A percentile compares a stretch with the other conserved stretches of the same genome.
Conservation (phyloP, 345 rosid genomes). For the Geranium rotundifolium region DNA sequence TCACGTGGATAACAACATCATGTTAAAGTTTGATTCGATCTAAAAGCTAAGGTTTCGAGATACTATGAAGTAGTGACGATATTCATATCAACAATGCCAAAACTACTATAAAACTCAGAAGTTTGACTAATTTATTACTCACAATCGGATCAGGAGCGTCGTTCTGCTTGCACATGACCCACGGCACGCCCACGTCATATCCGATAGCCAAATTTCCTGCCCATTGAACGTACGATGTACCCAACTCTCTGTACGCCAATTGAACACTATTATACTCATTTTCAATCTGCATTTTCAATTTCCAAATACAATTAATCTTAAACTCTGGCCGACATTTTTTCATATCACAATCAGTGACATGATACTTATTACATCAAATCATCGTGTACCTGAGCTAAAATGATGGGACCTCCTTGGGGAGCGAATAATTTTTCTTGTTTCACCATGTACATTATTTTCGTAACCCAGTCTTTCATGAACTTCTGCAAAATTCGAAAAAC, state of each 20-base stretch:
- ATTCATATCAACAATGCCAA: too few relatives aligned
- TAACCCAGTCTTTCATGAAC: conserved; percentile 27
- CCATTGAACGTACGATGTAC: conserved; percentile 38
- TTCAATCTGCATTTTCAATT: conserved; percentile 26
- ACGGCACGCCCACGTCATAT: conserved; percentile 31
- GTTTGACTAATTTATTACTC: background rate
- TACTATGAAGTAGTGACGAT: too few relatives aligned
- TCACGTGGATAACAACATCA: too few relatives aligned
- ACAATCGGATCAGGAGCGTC: conserved; percentile 43
- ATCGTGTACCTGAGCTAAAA: conserved; percentile 30
- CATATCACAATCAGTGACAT: background rate
- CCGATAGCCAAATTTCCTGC: conserved; percentile 36
- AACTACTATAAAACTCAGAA: too few relatives aligned
- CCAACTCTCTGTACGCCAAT: conserved; percentile 26
- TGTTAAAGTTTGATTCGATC: too few relatives aligned
- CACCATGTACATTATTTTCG: conserved; percentile 24
- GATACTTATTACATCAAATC: too few relatives aligned
- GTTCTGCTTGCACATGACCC: conserved; percentile 47
- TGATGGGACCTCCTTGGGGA: conserved; percentile 45
- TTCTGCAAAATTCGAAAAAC: conserved; percentile 13
- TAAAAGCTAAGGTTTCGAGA: too few relatives aligned
- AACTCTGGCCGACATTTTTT: background rate
- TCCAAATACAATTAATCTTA: background rate
- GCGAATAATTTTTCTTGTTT: conserved; percentile 29
- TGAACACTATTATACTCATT: conserved; percentile 38